Base-by-base conservation (phyloP, 352 stramenopile species). In the Phytophthora cryptogea region DNA sequence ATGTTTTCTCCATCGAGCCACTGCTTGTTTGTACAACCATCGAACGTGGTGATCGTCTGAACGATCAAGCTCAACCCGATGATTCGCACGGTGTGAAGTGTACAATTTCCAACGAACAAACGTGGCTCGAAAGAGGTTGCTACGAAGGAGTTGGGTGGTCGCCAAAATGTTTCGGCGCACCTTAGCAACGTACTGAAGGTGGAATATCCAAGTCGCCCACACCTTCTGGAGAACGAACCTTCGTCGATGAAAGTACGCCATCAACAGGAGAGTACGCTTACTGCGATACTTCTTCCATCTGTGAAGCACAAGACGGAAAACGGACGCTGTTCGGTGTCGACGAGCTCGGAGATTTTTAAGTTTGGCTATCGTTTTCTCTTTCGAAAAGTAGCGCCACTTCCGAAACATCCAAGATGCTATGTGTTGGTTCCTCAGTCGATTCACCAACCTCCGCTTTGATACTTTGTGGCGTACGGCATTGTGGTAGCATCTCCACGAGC, bases 71-170 rank as follows among this genome's bases (percentile, higher is more conserved):
- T 54, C 16, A 30, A 7, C 6, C 2, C 53, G 39, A n/a, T 8
- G 9, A 9, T 56, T 33, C 52, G 59, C 45, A 8, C 10, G 56
- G 10, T 31, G 10, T 26, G 40, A 61, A 3, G 31, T 8, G 11
- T 67, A 75, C 31, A 14, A 9, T 16, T 63, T 74, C 70, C 70
- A 83, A n/a, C 32, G 48, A 32, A 44, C 11, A 20, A 80, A 78
- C 0, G 63, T 54, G 17, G 56, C 27, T 31, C 52, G 59, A 16
- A 56, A 40, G n/a, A 68, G 37, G 17, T 80, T 78, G 27, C 26
- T 43, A 6, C 48, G 59, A n/a, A 74, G 9, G 9, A 80, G 32
- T 53, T 66, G 58, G 16, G 17, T 64, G 2, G 58, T 70, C n/a
- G 70, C 55, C 5, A 74, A 40, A 20, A 73, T 49, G 27, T 65